phyloP scores from a whole-genome alignment of 2,329 filamentous ascomycete genomes.

The Daldinia eschscholtzii region DNA sequence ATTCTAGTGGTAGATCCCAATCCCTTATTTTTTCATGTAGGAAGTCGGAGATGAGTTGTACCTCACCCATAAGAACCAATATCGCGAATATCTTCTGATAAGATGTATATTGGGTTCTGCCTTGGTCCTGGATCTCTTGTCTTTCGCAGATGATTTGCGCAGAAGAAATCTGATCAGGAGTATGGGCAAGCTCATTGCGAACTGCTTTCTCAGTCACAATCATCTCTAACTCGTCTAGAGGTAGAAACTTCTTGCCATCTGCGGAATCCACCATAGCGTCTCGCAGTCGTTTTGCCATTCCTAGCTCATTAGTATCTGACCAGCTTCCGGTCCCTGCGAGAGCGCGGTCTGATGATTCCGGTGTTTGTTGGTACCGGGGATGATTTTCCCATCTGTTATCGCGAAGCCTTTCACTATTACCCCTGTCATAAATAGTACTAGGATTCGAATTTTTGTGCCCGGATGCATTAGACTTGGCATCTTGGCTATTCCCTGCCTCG shows the following conservation, averaged over 20 bases:
- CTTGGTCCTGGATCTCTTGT: background rate
- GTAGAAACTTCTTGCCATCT: background rate
- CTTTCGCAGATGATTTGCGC: background rate
- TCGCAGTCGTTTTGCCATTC: constrained; percentile 3
- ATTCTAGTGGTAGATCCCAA: background rate
- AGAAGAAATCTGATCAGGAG: background rate
- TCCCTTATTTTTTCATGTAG: background rate
- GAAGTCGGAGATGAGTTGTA: background rate
- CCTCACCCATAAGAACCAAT: background rate
- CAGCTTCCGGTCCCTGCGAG: background rate
- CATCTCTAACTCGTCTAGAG: background rate
- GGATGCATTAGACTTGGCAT: background rate
- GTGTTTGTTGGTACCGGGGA: background rate
- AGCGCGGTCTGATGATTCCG: background rate
- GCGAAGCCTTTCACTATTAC: constrained; percentile 4
- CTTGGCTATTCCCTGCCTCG: background rate
- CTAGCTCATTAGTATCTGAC: background rate
- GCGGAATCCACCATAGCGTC: background rate
- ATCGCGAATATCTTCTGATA: constrained; percentile 3
- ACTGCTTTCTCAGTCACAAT: background rate
- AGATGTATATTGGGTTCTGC: constrained; percentile 1
- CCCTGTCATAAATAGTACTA: constrained; percentile 1
- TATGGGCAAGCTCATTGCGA: background rate
- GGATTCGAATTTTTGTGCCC: background rate
- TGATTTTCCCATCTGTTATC: background rate